Base-by-base conservation (phyloP, 106 monocot genomes). In the Dioscorea zingiberensis region DNA sequence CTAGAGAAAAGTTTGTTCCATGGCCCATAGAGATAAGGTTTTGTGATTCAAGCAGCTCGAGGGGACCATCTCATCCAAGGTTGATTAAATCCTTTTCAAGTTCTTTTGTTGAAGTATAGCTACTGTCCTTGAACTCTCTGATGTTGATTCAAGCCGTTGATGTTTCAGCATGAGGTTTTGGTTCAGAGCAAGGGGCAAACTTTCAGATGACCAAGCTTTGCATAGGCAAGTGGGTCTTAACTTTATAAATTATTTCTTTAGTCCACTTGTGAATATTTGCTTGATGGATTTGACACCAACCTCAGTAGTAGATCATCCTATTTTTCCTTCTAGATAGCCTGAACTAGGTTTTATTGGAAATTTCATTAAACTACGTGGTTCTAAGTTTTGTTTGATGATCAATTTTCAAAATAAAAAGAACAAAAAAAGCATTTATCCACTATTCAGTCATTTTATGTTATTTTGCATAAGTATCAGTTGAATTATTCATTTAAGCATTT, bases 151-250 rank as follows among this genome's bases (percentile, higher is more conserved):
- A 0, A 65, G 54, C 55, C 32, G 4, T 66, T 7, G 38, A 38
- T 38, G 38, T 79, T 81, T 59, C 72, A 97, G 95, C 25, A 65
- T 83, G 55, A 85, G 62, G 27, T 91, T 85, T 70, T 97, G 95
- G 95, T 86, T 97, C 77, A 97, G 47, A 80, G 83, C 79, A 7
- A 87, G 85, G 77, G 95, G 95, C 47, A 85, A 77, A 61, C 88
- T 97, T 73, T 91, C 95, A n/a, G 81, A 91, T 71, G 95, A 97
- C 51, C 83, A 73, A 62, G 91, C 95, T 73, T 62, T 97, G 58
- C 95, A 97, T 65, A 88, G 95, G 95, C 85, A 78, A 71, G 46
- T 26, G 18, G 47, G 63, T 59, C 8, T 47, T 66, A n/a, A 7
- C 5, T 0, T 53, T 0, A 18, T 48, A 26, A 38, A 18, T 62